phyloP scores from a whole-genome alignment of 306 rosid species.

The Cajanus cajan region DNA sequence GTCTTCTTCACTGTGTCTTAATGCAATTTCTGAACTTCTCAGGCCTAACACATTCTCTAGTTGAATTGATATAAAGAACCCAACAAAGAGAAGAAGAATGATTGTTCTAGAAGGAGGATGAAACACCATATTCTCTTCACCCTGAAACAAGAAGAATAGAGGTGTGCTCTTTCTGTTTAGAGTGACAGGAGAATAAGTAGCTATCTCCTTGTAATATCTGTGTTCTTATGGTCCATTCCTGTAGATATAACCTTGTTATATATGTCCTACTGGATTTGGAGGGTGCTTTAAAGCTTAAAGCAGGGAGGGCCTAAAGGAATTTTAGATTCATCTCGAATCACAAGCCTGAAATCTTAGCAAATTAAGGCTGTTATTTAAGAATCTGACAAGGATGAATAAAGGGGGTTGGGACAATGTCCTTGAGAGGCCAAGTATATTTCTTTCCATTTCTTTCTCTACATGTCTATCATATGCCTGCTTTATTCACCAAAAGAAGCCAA shows the following conservation, averaged over 20 bases:
- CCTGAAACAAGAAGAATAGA: conserved; percentile 44
- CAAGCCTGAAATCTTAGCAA: conserved; percentile 56
- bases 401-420: conserved; percentile 64
- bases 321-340: conserved; percentile 81
- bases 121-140: conserved; percentile 57
- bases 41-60: conserved; percentile 45
- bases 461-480: conserved; percentile 58
- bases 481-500: conserved; percentile 53
- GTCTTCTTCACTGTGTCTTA: conserved; percentile 44
- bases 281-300: conserved; percentile 68
- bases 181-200: conserved; percentile 40
- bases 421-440: conserved; percentile 88
- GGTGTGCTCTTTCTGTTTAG: conserved; percentile 40
- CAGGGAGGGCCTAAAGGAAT: conserved; percentile 50
- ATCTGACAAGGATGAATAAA: conserved; percentile 79
- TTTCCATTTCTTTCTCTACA: conserved; percentile 43
- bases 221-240: conserved; percentile 60
- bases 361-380: conserved; percentile 84
- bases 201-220: conserved; percentile 27
- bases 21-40: conserved; percentile 51
- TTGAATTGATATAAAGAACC: conserved; percentile 52
- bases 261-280: conserved; percentile 52
- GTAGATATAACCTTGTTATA: conserved; percentile 60
- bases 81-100: conserved; percentile 57
- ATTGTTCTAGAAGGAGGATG: conserved; percentile 39